These are phyloP conservation scores for Syzygium aqueum DNA, from an alignment of 345 rosid species.

Conservation along the genomic window DNA sequence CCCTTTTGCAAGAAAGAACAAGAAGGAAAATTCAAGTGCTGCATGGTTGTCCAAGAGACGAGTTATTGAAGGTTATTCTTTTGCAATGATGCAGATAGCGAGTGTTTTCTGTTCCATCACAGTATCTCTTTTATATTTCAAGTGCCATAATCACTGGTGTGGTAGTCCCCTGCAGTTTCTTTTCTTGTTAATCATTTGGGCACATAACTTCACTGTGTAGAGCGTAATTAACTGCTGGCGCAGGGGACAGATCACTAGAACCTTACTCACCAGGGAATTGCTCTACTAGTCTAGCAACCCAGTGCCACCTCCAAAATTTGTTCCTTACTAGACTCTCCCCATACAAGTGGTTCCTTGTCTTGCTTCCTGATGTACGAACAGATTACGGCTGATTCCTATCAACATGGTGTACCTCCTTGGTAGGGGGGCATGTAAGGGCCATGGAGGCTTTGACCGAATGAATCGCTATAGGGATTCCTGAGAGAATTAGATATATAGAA, in stretches of 20 bases:
- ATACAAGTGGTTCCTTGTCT: background rate
- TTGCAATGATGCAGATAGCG: background rate
- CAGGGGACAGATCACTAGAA: background rate
- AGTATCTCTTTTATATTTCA: background rate
- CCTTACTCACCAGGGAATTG: background rate
- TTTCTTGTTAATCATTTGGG: background rate
- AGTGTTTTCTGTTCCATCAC: background rate
- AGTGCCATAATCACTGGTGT: background rate
- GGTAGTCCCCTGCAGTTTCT: background rate
- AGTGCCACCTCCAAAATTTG: background rate
- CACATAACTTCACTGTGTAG: background rate
- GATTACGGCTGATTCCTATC: background rate
- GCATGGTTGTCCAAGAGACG: conserved; percentile 73
- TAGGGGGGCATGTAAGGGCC: background rate
- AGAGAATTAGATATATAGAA: background rate
- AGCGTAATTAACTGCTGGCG: background rate
- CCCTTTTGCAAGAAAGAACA: conserved; percentile 92
- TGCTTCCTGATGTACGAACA: background rate
- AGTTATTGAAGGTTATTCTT: conserved; percentile 66
- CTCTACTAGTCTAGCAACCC: background rate
- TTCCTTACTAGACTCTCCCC: background rate
- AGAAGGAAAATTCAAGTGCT: conserved; percentile 83
- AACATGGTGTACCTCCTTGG: background rate
- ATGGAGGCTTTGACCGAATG: background rate
- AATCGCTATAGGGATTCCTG: background rate